Evolutionary conservation across 2,329 filamentous ascomycete genomes (phyloP), one percentile per base, ranked within the genome.

Genomic region (Diaporthe destruens): DNA sequence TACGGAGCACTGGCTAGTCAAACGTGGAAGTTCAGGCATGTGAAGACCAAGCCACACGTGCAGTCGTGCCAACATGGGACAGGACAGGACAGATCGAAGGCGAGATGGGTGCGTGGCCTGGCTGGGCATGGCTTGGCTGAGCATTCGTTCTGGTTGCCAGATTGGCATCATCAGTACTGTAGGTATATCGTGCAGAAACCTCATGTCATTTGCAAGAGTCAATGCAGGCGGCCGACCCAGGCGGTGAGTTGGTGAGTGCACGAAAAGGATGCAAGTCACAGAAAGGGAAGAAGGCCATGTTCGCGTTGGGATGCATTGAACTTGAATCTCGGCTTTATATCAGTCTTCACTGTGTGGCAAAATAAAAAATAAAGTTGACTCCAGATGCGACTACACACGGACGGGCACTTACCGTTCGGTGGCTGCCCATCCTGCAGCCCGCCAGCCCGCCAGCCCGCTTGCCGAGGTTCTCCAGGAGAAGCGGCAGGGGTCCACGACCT

Each of bases 21-120:
- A 18, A 39, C 44, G 29, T 14, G 36, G 32, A 12, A 69, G 34
- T 29, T 55, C 34, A 67, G 51, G 70, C 72, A 73, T 73, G 72
- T 73, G 72, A 73, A 71, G 61, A 73, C 67, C 61, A 71, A 71
- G 49, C 59, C 53, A 66, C 61, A 51, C 14, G 61, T 53, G 61
- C 49, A 49, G 34, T 49, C 25, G 32, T 39, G 59, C 14, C 14
- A 11, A 2, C 29, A 23, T 23, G 59, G n/a, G 44, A 34, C 59
- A 49, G 42, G 44, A 20, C 44, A 42, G 54, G 9, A 53, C 11
- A 20, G 29, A 39, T 42, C 53, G 23, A 42, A 16, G 23, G 34
- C 32, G 18, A 53, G 36, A n/a, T 14, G 5, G 20, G 23, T 9
- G 32, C n/a, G 20, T 25, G 32, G 14, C 39, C 18, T 42, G 39